Evolutionary conservation across 2,329 filamentous ascomycete genomes (phyloP).

Genomic region (Rhynchosporium agropyri): DNA sequence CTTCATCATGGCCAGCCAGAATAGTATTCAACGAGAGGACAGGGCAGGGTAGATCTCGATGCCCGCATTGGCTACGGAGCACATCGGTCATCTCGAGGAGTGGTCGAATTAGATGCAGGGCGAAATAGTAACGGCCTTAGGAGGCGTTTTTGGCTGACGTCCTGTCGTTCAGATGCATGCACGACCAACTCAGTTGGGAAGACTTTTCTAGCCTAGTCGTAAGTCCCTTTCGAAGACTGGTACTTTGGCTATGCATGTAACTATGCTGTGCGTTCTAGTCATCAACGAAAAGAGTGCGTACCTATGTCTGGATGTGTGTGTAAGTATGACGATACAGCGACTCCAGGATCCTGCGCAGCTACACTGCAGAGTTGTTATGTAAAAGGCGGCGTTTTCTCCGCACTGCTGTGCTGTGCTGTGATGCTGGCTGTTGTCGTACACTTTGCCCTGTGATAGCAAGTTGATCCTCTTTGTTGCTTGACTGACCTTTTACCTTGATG

Average conservation of each 20-base stretch:
- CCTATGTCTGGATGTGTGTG: neutral
- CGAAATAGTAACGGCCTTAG: neutral
- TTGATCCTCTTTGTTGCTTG: neutral
- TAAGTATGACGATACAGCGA: slow-evolving; percentile 11
- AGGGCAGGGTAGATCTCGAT: neutral
- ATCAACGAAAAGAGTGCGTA: neutral
- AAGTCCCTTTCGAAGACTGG: slow-evolving; percentile 7
- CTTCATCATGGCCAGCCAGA: slow-evolving; percentile 2
- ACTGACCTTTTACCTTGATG: slow-evolving; percentile 9
- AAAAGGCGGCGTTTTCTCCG: slow-evolving; percentile 19
- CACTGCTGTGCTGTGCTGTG: slow-evolving; percentile 5
- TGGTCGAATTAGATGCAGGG: neutral
- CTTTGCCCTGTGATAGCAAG: neutral
- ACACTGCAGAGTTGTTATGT: slow-evolving; percentile 27
- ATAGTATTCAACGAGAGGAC: neutral
- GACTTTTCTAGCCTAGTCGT: slow-evolving; percentile 5
- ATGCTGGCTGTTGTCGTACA: slow-evolving; percentile 8
- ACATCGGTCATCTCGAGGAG: neutral
- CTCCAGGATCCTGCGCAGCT: slow-evolving; percentile 15
- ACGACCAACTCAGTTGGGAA: neutral
- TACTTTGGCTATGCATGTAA: slow-evolving; percentile 6
- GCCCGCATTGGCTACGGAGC: slow-evolving; percentile 3
- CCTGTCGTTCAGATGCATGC: neutral
- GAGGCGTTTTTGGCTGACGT: slow-evolving; percentile 9
- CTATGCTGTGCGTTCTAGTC: neutral